Evolutionary conservation across 2,329 filamentous ascomycete genomes (phyloP).

Genomic region (Phialophora tarda): DNA sequence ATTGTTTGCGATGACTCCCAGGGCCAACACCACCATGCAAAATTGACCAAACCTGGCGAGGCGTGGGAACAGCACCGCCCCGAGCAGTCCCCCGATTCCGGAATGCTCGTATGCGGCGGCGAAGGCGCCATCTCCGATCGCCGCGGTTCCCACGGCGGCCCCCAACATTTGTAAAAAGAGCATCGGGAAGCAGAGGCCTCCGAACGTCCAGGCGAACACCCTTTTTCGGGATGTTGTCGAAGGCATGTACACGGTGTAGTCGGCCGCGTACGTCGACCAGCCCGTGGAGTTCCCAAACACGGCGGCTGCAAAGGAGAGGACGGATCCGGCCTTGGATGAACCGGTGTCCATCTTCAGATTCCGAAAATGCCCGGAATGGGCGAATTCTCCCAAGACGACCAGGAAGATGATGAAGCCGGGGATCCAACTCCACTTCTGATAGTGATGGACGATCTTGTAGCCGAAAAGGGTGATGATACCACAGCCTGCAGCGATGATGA

Average conservation of each 20-base stretch:
- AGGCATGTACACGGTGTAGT: slow-evolving; percentile 26
- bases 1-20: slow-evolving; percentile 66
- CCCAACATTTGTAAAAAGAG: slow-evolving; percentile 35
- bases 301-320: slow-evolving; percentile 39
- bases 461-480: slow-evolving; percentile 38
- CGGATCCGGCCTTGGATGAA: slow-evolving; percentile 20
- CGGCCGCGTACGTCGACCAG: slow-evolving; percentile 31
- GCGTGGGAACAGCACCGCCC: slow-evolving; percentile 42
- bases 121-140: slow-evolving; percentile 24
- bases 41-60: slow-evolving; percentile 73
- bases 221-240: slow-evolving; percentile 4
- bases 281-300: slow-evolving; percentile 41
- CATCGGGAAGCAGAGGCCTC: slow-evolving; percentile 21
- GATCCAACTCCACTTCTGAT: slow-evolving; percentile 32
- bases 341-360: slow-evolving; percentile 24
- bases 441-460: slow-evolving; percentile 31
- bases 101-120: slow-evolving; percentile 23
- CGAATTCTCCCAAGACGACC: slow-evolving; percentile 37
- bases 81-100: slow-evolving; percentile 36
- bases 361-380: slow-evolving; percentile 30
- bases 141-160: slow-evolving; percentile 31
- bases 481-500: slow-evolving; percentile 37
- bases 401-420: slow-evolving; percentile 36
- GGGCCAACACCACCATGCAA: slow-evolving; percentile 66
- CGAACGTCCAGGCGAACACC: slow-evolving; percentile 17